Percentiles rank a stretch among this genome's conserved stretches.
Conservation (phyloP, 306 rosid species). For the Gynostemma pentaphyllum region DNA sequence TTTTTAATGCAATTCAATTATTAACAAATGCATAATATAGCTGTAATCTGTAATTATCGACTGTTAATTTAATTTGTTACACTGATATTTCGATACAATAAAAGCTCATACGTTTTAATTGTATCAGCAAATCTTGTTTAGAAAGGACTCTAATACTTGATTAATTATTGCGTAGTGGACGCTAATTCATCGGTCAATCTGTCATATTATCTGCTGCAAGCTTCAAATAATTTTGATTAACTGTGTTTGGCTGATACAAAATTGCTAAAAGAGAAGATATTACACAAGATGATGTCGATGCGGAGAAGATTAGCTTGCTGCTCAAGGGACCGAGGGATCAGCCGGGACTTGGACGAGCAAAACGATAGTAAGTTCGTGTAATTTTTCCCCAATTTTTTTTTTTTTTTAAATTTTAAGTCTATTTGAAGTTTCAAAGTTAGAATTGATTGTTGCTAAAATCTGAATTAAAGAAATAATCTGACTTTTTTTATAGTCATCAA, state of each 20-base stretch:
- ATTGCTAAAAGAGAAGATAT: not conserved
- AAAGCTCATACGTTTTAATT: too few relatives aligned
- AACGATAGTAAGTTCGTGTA: slow-evolving; percentile 45
- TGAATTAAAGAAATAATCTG: too few relatives aligned
- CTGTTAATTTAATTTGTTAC: too few relatives aligned
- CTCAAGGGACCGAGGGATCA: slow-evolving; percentile 39
- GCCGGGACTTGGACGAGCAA: slow-evolving; percentile 72
- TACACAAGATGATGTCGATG: slow-evolving; percentile 37
- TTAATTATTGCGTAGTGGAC: not conserved
- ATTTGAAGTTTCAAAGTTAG: too few relatives aligned
- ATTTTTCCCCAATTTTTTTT: not conserved
- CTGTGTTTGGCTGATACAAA: not conserved
- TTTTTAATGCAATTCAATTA: not conserved
- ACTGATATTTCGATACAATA: too few relatives aligned
- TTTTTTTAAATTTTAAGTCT: too few relatives aligned
- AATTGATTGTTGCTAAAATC: too few relatives aligned
- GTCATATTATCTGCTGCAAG: not conserved
- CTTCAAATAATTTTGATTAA: not conserved
- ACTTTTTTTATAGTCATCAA: too few relatives aligned
- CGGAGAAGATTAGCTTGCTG: slow-evolving; percentile 70
- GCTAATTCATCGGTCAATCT: not conserved
- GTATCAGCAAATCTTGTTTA: too few relatives aligned
- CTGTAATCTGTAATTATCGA: too few relatives aligned
- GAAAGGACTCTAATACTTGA: slow-evolving; percentile 3
- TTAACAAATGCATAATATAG: not conserved